Base-by-base conservation (phyloP, 345 rosid genomes). In the Lepidium aucheri region DNA sequence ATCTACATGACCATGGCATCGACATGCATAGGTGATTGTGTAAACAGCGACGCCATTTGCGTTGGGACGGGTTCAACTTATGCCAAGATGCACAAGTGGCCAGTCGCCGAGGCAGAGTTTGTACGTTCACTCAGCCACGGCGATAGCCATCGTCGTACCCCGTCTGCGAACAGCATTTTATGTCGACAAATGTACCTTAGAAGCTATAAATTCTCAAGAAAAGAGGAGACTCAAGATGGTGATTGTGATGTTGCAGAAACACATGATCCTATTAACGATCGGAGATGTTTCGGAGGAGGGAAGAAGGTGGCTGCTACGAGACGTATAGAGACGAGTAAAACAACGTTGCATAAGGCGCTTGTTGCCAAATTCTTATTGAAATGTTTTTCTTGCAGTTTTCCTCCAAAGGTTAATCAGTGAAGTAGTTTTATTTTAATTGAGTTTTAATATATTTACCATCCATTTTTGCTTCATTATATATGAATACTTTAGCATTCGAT, bases 181-280 rank as follows among this genome's bases (percentile, higher is more conserved):
- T 85, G 86, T 77, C 71, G 95, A 69, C 91, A 87, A 70, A 81
- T 84, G 71, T 90, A 85, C 59, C 77, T 87, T 16, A 81, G 91
- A 58, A 87, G 90, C 84, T 90, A 90, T 74, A 80, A 84, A 0
- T 90, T 87, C 39, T 79, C 87, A 15, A 76, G 79, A 67, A 74
- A 84, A 45, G 85, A 66, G n/a, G 62, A 82, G 3, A 20, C 35
- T 1, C 11, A 34, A 42, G 17, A 53, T 15, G 18, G 9, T 50
- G 53, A 13, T 46, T 15, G 13, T 17, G 11, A 13, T 53, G 51
- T 30, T 0, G 20, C 6, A 8, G 46, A 53, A 8, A 18, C 14
- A 0, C 28, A 11, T 65, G 42, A 12, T 7, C 8, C 13, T 10
- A 67, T 42, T 32, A 67, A 32, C 26, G 12, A 47, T 20, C 30